Evolutionary conservation across 306 rosid genomes (phyloP).

Genomic region (Mimosa pudica): DNA sequence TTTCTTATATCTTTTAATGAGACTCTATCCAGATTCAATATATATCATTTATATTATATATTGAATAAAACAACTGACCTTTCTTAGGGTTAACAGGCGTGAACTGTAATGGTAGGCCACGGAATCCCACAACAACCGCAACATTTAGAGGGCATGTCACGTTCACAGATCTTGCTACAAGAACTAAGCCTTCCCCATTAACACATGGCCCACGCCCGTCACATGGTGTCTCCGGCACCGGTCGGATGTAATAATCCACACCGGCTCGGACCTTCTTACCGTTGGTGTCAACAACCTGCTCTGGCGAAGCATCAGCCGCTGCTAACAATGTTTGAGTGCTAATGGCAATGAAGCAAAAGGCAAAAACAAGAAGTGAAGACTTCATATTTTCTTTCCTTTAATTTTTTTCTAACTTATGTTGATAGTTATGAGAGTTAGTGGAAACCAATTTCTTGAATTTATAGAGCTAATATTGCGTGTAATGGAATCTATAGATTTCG

Average conservation of each 20-base stretch:
- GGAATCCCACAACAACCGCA: constrained; percentile 53
- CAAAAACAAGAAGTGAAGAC: not conserved
- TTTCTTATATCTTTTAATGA: no score
- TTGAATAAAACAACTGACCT: constrained; percentile 1
- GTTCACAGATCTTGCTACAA: constrained; percentile 35
- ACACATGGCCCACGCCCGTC: constrained; percentile 43
- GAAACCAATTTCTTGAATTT: not conserved
- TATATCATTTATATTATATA: not conserved
- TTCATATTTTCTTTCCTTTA: not conserved
- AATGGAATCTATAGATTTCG: not conserved
- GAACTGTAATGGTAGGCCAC: constrained; percentile 43
- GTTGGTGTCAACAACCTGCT: not conserved
- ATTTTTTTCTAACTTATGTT: not conserved
- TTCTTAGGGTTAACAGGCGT: constrained; percentile 41
- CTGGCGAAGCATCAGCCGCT: not conserved
- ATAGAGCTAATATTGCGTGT: not conserved
- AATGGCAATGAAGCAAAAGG: not conserved
- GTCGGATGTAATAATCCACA: constrained; percentile 43
- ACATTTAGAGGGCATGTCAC: constrained; percentile 53
- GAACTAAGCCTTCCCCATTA: constrained; percentile 55
- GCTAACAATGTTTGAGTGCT: not conserved
- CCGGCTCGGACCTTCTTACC: constrained; percentile 33
- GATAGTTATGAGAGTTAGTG: not conserved
- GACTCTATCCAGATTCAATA: not conserved
- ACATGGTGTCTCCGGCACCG: constrained; percentile 45